Evolutionary conservation across 192 early-diverging fungal genomes (phyloP), one percentile per base, ranked within the genome.

Genomic region (Chytriomyces sp.): DNA sequence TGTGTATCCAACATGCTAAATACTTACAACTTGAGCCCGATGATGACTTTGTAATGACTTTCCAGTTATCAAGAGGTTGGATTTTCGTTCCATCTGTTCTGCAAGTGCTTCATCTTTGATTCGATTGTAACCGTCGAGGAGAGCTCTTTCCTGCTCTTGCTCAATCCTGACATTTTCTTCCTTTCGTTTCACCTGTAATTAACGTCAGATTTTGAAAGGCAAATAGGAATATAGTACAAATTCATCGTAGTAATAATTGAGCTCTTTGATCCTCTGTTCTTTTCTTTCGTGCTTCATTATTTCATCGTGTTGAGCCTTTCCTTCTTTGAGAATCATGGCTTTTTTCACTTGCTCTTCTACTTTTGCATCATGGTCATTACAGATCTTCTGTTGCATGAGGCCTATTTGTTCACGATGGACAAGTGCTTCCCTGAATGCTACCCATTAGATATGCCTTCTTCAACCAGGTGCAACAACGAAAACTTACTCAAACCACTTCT

Each of bases 401-500:
- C 82, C 79, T 26, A 78, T 76, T 31, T 59, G 30, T 34, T 78
- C 60, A 3, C 77, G 34, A 10, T 32, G 4, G 19, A 59, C 58
- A 19, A 75, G 36, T 3, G 67, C 57, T 30, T 77, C 75, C n/a
- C 82, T 84, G 61, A 12, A 14, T 36, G 0, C 28, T 22, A 32
- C 32, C 36, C 6, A 30, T 5, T 70, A 3, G 52, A 22, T 54
- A 53, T 38, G 37, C 37, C 3, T 26, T 30, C 52, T 41, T 39
- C 14, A 10, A 14, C 44, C 12, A 26, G 5, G 33, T 14, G 12
- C 19, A 8, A 25, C 63, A 28, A 64, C 6, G 8, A 67, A 40
- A 56, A 36, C 8, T 5, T 49, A 84, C 82, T 55, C 40, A 55
- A 73, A 71, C 73, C 77, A 73, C 70, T 78, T 60, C 37, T 40